phyloP scores from a whole-genome alignment of 1,139 yeast species.

The Taphrina flavorubra region DNA sequence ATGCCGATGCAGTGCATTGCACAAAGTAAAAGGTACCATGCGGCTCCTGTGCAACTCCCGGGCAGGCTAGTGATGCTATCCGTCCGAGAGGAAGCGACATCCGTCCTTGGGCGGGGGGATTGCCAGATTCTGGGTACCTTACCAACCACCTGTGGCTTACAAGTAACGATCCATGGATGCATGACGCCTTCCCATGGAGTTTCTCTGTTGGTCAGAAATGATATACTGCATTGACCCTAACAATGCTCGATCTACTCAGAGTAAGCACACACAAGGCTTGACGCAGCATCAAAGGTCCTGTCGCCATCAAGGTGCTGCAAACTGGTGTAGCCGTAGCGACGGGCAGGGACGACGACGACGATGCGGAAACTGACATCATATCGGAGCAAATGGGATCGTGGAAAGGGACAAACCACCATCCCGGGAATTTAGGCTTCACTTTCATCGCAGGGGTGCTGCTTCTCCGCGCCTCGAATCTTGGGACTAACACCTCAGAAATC shows the following conservation, averaged over 20 bases:
- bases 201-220: too few species aligned
- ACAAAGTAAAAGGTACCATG: not conserved
- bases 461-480: too few species aligned
- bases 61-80: slow-evolving; percentile 1
- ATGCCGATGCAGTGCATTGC: slow-evolving; percentile 3
- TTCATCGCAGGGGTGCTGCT: too few species aligned
- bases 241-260: too few species aligned
- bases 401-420: not conserved
- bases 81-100: slow-evolving; percentile 4
- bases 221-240: too few species aligned
- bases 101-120: slow-evolving; percentile 5
- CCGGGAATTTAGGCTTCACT: not conserved
- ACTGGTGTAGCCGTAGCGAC: not conserved
- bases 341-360: not conserved
- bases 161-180: slow-evolving; percentile 1
- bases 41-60: too few species aligned
- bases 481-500: too few species aligned
- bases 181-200: not conserved
- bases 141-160: slow-evolving; percentile 11
- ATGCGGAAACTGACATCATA: not conserved
- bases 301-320: too few species aligned
- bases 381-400: not conserved
- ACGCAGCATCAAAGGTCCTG: too few species aligned
- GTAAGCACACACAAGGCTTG: too few species aligned
- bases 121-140: slow-evolving; percentile 8